These are phyloP conservation scores for Podospora tetraspora DNA, from an alignment of 495 filamentous ascomycete species.

Conservation along the genomic window DNA sequence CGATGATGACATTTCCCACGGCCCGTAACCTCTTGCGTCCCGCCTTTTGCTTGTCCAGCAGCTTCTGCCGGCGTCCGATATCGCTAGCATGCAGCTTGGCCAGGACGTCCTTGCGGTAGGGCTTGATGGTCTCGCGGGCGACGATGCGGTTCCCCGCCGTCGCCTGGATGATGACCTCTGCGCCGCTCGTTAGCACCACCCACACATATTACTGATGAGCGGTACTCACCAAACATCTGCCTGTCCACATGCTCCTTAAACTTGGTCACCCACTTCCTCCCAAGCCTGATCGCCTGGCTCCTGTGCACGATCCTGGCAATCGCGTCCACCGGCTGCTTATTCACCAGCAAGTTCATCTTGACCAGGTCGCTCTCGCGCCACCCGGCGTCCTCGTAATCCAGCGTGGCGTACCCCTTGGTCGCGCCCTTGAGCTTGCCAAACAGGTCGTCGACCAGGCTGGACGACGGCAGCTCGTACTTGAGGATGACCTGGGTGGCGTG, in stretches of 20 bases:
- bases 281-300: conserved; percentile 70
- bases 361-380: conserved; percentile 75
- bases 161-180: conserved; percentile 90
- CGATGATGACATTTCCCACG: conserved; percentile 79
- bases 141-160: conserved; percentile 77
- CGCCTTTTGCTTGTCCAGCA: conserved; percentile 96
- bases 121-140: conserved; percentile 91
- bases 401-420: conserved; percentile 67
- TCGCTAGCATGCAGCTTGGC: conserved; percentile 92
- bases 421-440: conserved; percentile 93
- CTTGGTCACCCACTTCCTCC: conserved; percentile 83
- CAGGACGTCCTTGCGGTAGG: conserved; percentile 90
- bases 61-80: conserved; percentile 71
- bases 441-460: conserved; percentile 90
- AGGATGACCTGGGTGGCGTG: conserved; percentile 92
- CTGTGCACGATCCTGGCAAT: conserved; percentile 83
- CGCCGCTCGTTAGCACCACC: not conserved
- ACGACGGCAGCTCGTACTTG: conserved; percentile 82
- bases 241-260: conserved; percentile 96
- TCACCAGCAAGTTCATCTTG: conserved; percentile 90
- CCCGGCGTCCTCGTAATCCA: conserved; percentile 93
- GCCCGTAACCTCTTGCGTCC: conserved; percentile 78
- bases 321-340: conserved; percentile 86
- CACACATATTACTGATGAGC: not conserved
- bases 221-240: conserved; percentile 67